Conservation (phyloP, 176 grass and related monocot genomes). For the Miscanthus lutarioriparius region DNA sequence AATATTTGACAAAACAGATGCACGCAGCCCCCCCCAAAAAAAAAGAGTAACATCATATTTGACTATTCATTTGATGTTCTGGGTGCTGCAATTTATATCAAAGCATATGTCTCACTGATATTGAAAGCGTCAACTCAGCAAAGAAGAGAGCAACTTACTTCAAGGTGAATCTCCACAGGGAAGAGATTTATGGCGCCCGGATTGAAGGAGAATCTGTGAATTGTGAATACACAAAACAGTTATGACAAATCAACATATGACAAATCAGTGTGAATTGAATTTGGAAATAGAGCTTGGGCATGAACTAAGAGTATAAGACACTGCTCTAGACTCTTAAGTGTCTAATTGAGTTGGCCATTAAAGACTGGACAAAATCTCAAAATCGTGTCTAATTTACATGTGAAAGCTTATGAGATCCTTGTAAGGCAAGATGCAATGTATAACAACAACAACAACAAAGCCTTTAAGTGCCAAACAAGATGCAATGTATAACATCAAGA, state of each 20-base stretch:
- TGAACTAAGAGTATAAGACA: conserved; percentile 21
- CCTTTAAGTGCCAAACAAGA: too few species aligned
- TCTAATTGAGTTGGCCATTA: background rate
- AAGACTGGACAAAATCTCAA: background rate
- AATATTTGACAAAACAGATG: background rate
- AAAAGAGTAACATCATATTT: background rate
- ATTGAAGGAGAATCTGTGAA: conserved; percentile 88
- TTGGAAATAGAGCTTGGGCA: background rate
- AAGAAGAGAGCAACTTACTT: conserved; percentile 65
- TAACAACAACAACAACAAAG: too few species aligned
- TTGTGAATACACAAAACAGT: conserved; percentile 27
- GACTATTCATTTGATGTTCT: background rate
- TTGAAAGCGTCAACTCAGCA: background rate
- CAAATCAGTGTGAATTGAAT: background rate
- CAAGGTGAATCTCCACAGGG: conserved; percentile 85
- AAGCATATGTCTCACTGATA: background rate
- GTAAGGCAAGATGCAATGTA: conserved; percentile 1
- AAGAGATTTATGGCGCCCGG: conserved; percentile 88
- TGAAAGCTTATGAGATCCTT: conserved; percentile 12
- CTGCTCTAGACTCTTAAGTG: background rate
- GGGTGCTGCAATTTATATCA: background rate
- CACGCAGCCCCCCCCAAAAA: background rate
- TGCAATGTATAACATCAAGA: conserved; percentile 16
- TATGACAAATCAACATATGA: background rate
- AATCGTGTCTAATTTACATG: background rate